These are phyloP conservation scores for Aureobasidium sp. DNA, from an alignment of 2,329 filamentous ascomycete species.

Conservation along the genomic window DNA sequence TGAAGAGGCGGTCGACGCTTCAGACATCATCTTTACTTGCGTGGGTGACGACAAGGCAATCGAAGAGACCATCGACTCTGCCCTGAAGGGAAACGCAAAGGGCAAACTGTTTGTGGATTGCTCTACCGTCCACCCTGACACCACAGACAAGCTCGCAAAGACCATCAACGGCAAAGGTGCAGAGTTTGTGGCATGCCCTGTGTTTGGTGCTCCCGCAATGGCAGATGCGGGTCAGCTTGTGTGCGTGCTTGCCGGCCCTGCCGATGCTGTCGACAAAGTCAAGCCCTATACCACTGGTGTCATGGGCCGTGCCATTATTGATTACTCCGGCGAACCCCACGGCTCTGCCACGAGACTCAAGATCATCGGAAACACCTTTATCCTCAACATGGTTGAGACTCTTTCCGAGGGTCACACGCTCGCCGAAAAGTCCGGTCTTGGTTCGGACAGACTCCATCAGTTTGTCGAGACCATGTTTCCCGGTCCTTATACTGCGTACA, in stretches of 20 bases:
- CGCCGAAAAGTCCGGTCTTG: constrained; percentile 73
- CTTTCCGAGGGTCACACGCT: constrained; percentile 69
- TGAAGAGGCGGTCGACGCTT: constrained; percentile 53
- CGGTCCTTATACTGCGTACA: constrained; percentile 66
- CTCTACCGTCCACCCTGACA: constrained; percentile 80
- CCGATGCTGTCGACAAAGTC: constrained; percentile 51
- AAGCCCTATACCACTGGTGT: constrained; percentile 65
- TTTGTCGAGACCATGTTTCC: constrained; percentile 68
- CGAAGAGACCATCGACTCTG: constrained; percentile 48
- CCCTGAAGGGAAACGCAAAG: constrained; percentile 44
- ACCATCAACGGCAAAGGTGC: constrained; percentile 51
- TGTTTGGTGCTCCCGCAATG: constrained; percentile 64
- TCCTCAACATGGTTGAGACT: constrained; percentile 73
- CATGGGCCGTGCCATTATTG: constrained; percentile 58
- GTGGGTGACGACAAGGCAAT: constrained; percentile 71
- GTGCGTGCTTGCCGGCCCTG: constrained; percentile 61
- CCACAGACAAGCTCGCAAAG: constrained; percentile 57
- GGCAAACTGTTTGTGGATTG: constrained; percentile 79
- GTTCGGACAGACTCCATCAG: constrained; percentile 57
- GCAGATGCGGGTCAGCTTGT: constrained; percentile 63
- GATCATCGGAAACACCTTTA: constrained; percentile 77
- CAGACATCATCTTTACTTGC: constrained; percentile 76
- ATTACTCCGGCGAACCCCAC: constrained; percentile 60
- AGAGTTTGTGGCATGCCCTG: constrained; percentile 65
- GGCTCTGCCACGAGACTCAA: constrained; percentile 65